Base-by-base conservation (phyloP, 2,329 filamentous ascomycete genomes). In the Geosmithia putterillii region DNA sequence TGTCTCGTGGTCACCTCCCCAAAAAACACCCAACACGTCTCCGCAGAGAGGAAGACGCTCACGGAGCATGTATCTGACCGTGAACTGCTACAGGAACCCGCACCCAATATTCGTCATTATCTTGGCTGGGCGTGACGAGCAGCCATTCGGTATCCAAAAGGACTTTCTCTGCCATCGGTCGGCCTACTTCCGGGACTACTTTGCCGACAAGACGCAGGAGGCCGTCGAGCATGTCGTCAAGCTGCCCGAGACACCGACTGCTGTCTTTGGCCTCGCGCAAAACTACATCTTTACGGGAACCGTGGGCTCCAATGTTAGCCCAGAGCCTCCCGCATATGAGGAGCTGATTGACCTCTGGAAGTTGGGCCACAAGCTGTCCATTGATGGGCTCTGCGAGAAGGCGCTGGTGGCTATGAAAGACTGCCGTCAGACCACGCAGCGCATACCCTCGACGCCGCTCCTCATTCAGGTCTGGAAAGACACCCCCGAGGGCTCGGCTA, bases 391-490 rank as follows among this genome's bases (percentile, higher is more conserved):
- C 19, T 78, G 74, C 45, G 70, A 76, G 22, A 66, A 68, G 43
- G 67, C 69, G 1, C 68, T 81, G 3, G 70, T 73, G 32, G 68
- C 70, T 37, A 80, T 81, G 76, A 55, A 63, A 15, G 73, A 79
- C 47, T 71, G 67, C 46, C 65, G 74, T 25, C 66, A 66, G 12
- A 50, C 67, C 22, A 79, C 74, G 0, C 62, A 67, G 42, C 61
- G 64, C 17, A 80, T 81, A 38, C 77, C 77, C 1, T 69, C 73
- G 3, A 74, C 74, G 0, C 70, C 72, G 2, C 63, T 80, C 1
- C 67, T 81, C 6, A 70, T 79, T 1, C 69, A 74, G 50, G 76
- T 77, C 7, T 81, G 76, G 76, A 68, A 72, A 41, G 74, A 79
- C 42, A 79, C 75, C 0, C 74, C 74, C 0, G 73, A 76, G 48